Evolutionary conservation across 345 rosid species (phyloP), one percentile per base, ranked within the genome.

Genomic region (Camelina neglecta): DNA sequence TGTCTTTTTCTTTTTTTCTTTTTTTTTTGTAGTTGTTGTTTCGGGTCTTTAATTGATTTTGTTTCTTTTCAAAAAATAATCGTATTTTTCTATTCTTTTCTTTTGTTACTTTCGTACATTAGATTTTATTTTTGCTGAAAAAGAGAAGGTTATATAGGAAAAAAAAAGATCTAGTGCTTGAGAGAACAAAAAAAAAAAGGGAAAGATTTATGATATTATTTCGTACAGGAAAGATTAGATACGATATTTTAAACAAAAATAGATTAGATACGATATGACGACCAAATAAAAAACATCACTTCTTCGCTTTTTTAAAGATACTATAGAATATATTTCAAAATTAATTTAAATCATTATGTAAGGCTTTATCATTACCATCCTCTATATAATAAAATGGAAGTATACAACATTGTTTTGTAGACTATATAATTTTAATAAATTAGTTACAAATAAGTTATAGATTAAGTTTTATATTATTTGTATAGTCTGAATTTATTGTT

Each of bases 1-100:
- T 77, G 80, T 77, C 76, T 71, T 48, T 71, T 59, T 76, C 54
- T 0, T 33, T 36, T 66, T 41, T 0, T 44, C 50, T 47, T 2
- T 6, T 1, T 5, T 31, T 31, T 18, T 18, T 18, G 18, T 31
- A 2, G 24, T 31, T 31, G 5, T 31, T 18, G 18, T 33, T 35
- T 35, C 38, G 16, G n/a, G 1, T 45, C 3, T 13, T 45, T 45
- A 39, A 10, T 51, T 20, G 12, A 1, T 21, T 51, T 16, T 50
- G 1, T 41, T 39, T 11, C 16, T 60, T 35, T 24, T 11, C 21
- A 4, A 47, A 23, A 70, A 36, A 21, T 4, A 1, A 2, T 26
- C 2, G 3, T 7, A 7, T 16, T 54, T 36, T 57, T 2, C 0
- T 59, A 11, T 24, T 8, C 8, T 18, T 18, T 35, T 0, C 3